A percentile compares a stretch with the other conserved stretches of the same genome.
phyloP scores from a whole-genome alignment of 2,329 filamentous ascomycete genomes.

The Furcasterigmium sp. region DNA sequence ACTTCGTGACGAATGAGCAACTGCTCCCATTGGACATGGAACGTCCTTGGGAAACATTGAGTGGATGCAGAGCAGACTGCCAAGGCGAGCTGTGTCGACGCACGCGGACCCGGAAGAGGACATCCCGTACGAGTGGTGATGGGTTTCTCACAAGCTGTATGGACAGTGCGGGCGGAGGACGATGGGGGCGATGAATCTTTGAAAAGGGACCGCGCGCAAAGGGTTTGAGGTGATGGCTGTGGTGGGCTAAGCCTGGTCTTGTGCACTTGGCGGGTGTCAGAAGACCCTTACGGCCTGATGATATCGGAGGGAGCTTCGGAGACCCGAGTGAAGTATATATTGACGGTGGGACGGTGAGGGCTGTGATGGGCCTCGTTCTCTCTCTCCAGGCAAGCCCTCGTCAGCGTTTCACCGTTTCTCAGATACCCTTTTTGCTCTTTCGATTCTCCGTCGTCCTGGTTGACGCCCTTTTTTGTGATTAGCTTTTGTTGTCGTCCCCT shows the following conservation, averaged over 20 bases:
- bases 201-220: not conserved
- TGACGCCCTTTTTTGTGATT: conserved; percentile 4
- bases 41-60: not conserved
- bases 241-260: not conserved
- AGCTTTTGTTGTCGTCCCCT: conserved; percentile 2
- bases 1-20: too few species aligned
- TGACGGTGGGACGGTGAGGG: not conserved
- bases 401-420: not conserved
- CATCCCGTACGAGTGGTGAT: not conserved
- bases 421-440: not conserved
- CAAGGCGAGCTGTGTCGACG: not conserved
- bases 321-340: not conserved
- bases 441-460: conserved; percentile 3
- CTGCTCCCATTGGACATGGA: conserved; percentile 2
- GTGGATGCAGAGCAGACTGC: not conserved
- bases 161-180: not conserved
- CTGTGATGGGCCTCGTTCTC: not conserved
- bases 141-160: not conserved
- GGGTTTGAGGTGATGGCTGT: not conserved
- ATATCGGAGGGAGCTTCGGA: not conserved
- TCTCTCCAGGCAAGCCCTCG: conserved; percentile 3
- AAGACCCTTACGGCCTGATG: not conserved
- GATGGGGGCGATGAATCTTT: not conserved
- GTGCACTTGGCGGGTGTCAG: not conserved
- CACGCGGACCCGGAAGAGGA: not conserved